Evolutionary conservation across 2,329 filamentous ascomycete species (phyloP), one percentile per base, ranked within the genome.

Genomic region (Cephalotrichum gorgonifer): DNA sequence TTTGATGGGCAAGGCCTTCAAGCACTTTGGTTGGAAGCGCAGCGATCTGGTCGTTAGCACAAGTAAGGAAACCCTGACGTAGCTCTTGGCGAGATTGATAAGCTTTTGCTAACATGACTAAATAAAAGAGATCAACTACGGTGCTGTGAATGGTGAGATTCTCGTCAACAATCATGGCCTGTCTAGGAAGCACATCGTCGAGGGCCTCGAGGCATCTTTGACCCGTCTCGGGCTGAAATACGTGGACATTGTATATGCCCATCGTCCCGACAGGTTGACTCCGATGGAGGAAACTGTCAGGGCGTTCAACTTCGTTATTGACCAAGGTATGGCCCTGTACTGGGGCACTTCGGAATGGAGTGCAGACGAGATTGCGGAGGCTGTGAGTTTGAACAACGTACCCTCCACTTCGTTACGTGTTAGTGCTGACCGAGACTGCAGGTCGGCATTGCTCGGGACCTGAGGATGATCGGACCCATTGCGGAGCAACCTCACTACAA

Each of bases 261-360:
- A 87, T 62, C 74, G 83, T 6, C 80, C 81, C 0, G 84, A 87
- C 61, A 71, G 78, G 20, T 65, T 78, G 43, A 85, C 81, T 0
- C 83, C 83, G 0, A 84, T 86, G 69, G 81, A 85, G 62, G 83
- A 86, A 66, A 79, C 75, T 6, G 82, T 86, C 7, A 74, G 81
- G 49, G 82, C 76, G 20, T 86, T 87, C 70, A 86, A 86, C 68
- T 70, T 84, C 59, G 67, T 86, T 33, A 85, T 88, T 58, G 72
- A 81, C 57, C 72, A 73, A 7, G 83, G 84, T 50, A 80, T 84
- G 66, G 78, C 80, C 1, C 74, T 86, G 54, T 86, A 86, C 69
- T 86, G 83, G 82, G 82, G 81, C 35, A 86, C 82, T 0, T 83
- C 78, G 2, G 81, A 85, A 62, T 86, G 82, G 82, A 73, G 71